Conservation (phyloP, 257 asterid species). For the Solanum gandarillasii region DNA sequence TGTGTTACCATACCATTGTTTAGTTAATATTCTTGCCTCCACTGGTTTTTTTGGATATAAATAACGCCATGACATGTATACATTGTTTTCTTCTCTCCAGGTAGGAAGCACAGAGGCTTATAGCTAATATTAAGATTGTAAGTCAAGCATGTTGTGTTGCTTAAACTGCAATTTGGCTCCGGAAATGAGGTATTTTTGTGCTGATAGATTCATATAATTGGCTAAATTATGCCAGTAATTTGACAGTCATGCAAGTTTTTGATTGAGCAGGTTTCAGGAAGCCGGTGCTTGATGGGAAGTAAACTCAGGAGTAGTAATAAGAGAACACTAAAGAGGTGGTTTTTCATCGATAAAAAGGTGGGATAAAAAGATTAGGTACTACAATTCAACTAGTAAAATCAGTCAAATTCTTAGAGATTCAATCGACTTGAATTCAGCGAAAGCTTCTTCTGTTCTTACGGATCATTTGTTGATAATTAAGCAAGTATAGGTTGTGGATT, state of each 20-base stretch:
- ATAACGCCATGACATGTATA: not conserved
- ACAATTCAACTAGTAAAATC: not conserved
- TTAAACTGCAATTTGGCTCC: conserved; percentile 15
- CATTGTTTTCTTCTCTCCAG: not conserved
- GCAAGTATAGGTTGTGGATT: conserved; percentile 46
- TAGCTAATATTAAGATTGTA: not conserved
- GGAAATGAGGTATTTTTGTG: conserved; percentile 37
- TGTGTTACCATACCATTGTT: not conserved
- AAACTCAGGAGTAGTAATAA: conserved; percentile 27
- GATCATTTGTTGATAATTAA: conserved; percentile 40
- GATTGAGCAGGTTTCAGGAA: conserved; percentile 17
- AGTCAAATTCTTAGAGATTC: not conserved
- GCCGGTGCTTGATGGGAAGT: conserved; percentile 41
- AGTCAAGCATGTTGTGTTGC: conserved; percentile 1
- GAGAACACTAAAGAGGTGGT: conserved; percentile 44
- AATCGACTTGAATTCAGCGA: conserved; percentile 43
- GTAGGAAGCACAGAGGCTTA: not conserved
- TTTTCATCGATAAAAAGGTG: conserved; percentile 49
- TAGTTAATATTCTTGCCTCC: not conserved
- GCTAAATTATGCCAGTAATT: not conserved
- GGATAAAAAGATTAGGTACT: conserved; percentile 22
- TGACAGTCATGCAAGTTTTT: not conserved
- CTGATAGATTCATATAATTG: not conserved
- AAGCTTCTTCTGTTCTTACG: conserved; percentile 49
- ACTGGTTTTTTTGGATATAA: not conserved